Conservation (phyloP, 495 filamentous ascomycete genomes). For the Penicillium simplicissimum region DNA sequence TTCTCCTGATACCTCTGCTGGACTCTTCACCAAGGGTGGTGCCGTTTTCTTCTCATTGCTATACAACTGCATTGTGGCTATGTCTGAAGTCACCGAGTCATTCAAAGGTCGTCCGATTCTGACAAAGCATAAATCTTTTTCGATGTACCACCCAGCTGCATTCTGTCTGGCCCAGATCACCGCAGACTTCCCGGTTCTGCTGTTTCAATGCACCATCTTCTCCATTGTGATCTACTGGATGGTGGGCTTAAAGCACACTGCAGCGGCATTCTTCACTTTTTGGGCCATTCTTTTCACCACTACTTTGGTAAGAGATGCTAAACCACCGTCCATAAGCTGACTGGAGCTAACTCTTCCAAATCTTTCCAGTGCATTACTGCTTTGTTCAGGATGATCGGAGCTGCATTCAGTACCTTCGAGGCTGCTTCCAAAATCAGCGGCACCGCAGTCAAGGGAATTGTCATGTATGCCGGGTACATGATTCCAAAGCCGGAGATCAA, state of each 20-base stretch:
- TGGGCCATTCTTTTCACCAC: conserved; percentile 45
- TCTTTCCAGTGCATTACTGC: conserved; percentile 42
- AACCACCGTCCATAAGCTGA: background rate
- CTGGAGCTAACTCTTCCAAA: background rate
- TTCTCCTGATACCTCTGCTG: conserved; percentile 34
- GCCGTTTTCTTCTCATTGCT: conserved; percentile 68
- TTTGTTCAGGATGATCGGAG: conserved; percentile 50
- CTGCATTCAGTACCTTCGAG: conserved; percentile 49
- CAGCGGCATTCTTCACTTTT: conserved; percentile 54
- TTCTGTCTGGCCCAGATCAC: conserved; percentile 68
- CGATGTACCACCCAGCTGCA: conserved; percentile 71
- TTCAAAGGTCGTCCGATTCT: conserved; percentile 69
- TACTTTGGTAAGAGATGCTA: conserved; percentile 23
- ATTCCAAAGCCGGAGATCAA: conserved; percentile 67
- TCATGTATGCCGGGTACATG: conserved; percentile 62
- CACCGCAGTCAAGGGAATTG: conserved; percentile 28
- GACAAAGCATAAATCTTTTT: conserved; percentile 72
- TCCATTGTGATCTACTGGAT: conserved; percentile 74
- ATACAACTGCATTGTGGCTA: conserved; percentile 69
- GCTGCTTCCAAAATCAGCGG: conserved; percentile 55
- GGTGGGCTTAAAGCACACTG: conserved; percentile 49
- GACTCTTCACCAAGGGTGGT: conserved; percentile 53
- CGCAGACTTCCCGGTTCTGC: conserved; percentile 64
- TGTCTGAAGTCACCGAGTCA: conserved; percentile 69
- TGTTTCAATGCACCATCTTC: conserved; percentile 64